Evolutionary conservation across 495 filamentous ascomycete genomes (phyloP), one percentile per base, ranked within the genome.

Genomic region (Bathelium albidoporum): DNA sequence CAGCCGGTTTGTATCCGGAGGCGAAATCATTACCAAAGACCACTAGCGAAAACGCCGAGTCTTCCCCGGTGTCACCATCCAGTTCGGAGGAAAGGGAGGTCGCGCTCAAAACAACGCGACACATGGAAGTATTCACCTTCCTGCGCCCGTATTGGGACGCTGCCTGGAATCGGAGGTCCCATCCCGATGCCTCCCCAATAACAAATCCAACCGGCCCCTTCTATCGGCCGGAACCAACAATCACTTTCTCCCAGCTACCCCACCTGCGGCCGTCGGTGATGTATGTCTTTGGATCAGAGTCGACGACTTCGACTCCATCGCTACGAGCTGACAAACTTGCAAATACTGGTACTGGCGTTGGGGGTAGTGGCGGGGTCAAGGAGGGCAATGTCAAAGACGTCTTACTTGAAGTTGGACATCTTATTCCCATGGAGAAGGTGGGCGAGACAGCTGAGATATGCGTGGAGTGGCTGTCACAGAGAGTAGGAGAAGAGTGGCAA

Each of bases 211-310:
- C 65, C 16, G 81, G 78, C 64, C 85, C 84, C 1, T 90, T 96
- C 75, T 92, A 94, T 77, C 80, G 89, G 2, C 79, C 89, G 32
- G 94, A 96, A 68, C 82, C 87, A 4, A 69, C 73, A 26, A 72
- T 73, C 11, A 85, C 87, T 34, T 87, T 89, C 62, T 65, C 76
- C 1, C 77, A 85, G 55, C 81, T 98, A 2, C 85, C 85, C 0
- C 71, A 81, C 64, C 75, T 98, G 36, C 82, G 88, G 1, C 90
- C 93, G 0, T 86, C 84, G n/a, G 86, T 88, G 22, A 75, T 96
- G 22, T 98, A 91, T 75, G 77, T 97, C 55, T 91, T 92, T 72
- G 93, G 85, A 32, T 82, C 74, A 7, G 75, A 79, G 36, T 89
- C 85, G 11, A 73, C 82, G 7, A 79, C 96, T 66, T 87, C 83